Evolutionary conservation across 805 yeast species (phyloP).

Genomic region (Schwanniomyces occidentalis): DNA sequence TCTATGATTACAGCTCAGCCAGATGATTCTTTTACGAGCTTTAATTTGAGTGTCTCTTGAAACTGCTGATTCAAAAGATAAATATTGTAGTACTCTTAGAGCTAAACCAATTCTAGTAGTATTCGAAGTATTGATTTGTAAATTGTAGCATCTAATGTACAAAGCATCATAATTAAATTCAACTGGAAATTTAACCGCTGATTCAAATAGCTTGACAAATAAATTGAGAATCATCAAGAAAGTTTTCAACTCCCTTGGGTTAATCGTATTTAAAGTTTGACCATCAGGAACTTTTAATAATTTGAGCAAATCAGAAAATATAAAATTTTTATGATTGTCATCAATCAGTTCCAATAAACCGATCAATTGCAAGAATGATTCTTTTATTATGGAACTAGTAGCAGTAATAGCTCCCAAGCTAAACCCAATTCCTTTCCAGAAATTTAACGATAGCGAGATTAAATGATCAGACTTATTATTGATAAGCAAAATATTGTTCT

Average conservation of each 20-base stretch:
- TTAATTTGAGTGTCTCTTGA: conserved; percentile 9
- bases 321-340: conserved; percentile 8
- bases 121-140: conserved; percentile 52
- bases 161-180: conserved; percentile 32
- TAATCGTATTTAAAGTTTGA: conserved; percentile 8
- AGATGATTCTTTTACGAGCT: conserved; percentile 18
- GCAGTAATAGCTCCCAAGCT: conserved; percentile 60
- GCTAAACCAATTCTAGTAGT: conserved; percentile 37
- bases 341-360: conserved; percentile 32
- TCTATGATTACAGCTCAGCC: conserved; percentile 32
- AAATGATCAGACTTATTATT: conserved; percentile 4
- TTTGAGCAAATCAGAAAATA: conserved; percentile 15
- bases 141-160: conserved; percentile 52
- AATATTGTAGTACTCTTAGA: conserved; percentile 43
- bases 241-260: conserved; percentile 21
- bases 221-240: conserved; percentile 24
- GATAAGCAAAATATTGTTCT: conserved; percentile 10
- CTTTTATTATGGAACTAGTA: conserved; percentile 42
- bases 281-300: conserved; percentile 18
- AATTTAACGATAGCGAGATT: conserved; percentile 26
- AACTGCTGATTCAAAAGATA: conserved; percentile 19
- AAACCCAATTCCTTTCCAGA: conserved; percentile 57
- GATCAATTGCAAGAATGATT: conserved; percentile 36
- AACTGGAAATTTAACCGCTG: conserved; percentile 30
- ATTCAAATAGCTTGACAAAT: conserved; percentile 42